Base-by-base conservation (phyloP, 139 green algal species). In the Asterochloris erici region DNA sequence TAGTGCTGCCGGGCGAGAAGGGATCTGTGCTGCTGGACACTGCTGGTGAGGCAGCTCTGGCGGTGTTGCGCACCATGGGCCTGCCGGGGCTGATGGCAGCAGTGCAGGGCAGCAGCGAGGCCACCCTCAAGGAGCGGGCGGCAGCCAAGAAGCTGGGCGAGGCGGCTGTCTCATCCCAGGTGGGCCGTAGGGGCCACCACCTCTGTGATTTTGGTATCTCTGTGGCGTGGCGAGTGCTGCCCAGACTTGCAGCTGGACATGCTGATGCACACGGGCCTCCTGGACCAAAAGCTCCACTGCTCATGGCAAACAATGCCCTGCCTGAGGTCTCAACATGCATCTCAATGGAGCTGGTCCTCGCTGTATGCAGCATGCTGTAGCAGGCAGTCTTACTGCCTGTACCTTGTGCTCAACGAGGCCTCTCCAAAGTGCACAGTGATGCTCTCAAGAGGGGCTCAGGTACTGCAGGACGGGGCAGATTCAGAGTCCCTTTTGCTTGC, bases 91-190 rank as follows among this genome's bases (percentile, higher is more conserved):
- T 90, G 2, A 47, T 94, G n/a, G 88, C 85, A 24, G 82, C 92
- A 14, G 89, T 95, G 63, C 86, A 89, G 26, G 71, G 71, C 12
- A 71, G 73, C 13, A 68, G 29, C 19, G 70, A 38, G 15, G 61
- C 68, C 29, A 75, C 62, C 66, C 88, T 98, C 64, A 97, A 97
- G 86, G 85, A 90, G 29, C 87, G 91, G 10, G 89, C 91, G 0
- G 93, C 90, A 19, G 93, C 94, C 0, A 94, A 92, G 83, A 97
- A 96, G 88, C 85, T 87, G 14, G 95, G 89, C 0, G 86, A 92
- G 28, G 89, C 89, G 16, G 92, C 87, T 11, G 81, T 97, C 63
- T 63, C 63, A 14, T 60, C 84, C 14, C 81, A 92, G 64, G 85
- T 94, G 28, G 14, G 81, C 15, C 0, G 14, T 73, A 13, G 15